Conservation (phyloP, 164 flowering plant genomes). For the Cinnamomum micranthum region DNA sequence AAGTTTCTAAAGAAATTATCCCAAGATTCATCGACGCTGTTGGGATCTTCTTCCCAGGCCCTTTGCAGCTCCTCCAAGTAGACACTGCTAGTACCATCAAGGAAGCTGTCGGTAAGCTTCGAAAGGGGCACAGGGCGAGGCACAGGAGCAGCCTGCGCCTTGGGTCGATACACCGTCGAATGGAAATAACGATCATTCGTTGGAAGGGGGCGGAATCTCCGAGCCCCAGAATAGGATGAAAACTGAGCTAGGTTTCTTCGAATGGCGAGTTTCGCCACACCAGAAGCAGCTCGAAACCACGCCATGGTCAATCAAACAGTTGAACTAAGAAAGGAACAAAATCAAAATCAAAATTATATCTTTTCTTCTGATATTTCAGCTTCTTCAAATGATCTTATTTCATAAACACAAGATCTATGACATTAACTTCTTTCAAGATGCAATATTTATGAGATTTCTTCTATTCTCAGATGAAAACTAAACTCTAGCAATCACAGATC, state of each 20-base stretch:
- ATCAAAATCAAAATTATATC: neutral
- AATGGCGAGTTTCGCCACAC: slow-evolving; percentile 57
- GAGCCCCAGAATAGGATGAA: slow-evolving; percentile 20
- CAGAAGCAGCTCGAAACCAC: slow-evolving; percentile 77
- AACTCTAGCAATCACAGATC: neutral
- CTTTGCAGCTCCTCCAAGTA: slow-evolving; percentile 94
- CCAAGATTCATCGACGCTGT: slow-evolving; percentile 97
- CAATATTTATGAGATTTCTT: no score
- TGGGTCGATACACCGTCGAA: slow-evolving; percentile 41
- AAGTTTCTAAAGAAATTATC: slow-evolving; percentile 95
- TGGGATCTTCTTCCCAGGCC: slow-evolving; percentile 92
- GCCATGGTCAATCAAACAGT: slow-evolving; percentile 35
- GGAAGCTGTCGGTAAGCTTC: slow-evolving; percentile 80
- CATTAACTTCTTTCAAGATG: no score
- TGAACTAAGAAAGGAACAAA: neutral
- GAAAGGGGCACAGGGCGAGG: slow-evolving; percentile 95
- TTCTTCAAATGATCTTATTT: neutral
- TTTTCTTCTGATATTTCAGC: neutral
- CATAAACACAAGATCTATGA: no score
- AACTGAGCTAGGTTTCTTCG: slow-evolving; percentile 50
- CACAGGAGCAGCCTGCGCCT: slow-evolving; percentile 67
- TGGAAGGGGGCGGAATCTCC: slow-evolving; percentile 35
- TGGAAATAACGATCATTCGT: slow-evolving; percentile 48
- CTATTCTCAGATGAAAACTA: neutral
- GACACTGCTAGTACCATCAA: slow-evolving; percentile 94